phyloP scores from a whole-genome alignment of 768 basidiomycete species.

The Ramaria rubella region DNA sequence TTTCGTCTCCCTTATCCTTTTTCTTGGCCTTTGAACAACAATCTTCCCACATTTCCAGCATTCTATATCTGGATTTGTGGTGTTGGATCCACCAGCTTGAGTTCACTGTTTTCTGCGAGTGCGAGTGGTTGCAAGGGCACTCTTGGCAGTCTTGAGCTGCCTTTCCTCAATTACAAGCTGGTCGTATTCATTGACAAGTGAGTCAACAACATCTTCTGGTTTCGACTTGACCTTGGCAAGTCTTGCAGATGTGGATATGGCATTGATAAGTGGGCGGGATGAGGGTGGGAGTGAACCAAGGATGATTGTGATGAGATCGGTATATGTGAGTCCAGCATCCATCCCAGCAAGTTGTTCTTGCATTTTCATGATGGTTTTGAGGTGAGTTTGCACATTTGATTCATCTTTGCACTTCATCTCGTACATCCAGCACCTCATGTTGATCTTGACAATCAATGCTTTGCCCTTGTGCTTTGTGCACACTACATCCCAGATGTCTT shows the following conservation, averaged over 20 bases:
- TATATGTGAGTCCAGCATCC: slow-evolving; percentile 9
- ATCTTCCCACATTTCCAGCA: slow-evolving; percentile 19
- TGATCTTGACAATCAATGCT: slow-evolving; percentile 10
- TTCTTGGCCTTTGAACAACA: slow-evolving; percentile 16
- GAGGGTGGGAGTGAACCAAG: slow-evolving; percentile 11
- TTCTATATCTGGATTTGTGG: background rate
- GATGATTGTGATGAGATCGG: slow-evolving; percentile 11
- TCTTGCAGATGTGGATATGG: background rate
- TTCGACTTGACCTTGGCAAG: background rate
- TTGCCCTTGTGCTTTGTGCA: slow-evolving; percentile 12
- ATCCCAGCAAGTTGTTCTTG: slow-evolving; percentile 11
- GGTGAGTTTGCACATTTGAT: slow-evolving; percentile 7
- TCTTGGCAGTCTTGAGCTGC: background rate
- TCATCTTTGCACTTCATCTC: too few relatives aligned
- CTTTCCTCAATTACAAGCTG: background rate
- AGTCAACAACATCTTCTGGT: background rate
- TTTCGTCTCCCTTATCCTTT: background rate
- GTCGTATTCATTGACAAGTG: slow-evolving; percentile 6
- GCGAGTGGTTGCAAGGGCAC: background rate
- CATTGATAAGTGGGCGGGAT: slow-evolving; percentile 4
- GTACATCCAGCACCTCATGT: background rate
- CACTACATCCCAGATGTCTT: too few relatives aligned
- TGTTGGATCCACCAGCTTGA: background rate
- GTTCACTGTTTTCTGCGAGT: background rate
- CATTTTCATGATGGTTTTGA: slow-evolving; percentile 12